Evolutionary conservation across 169 alveolate species (phyloP), one percentile per base, ranked within the genome.

Genomic region (Haemoproteus tartakovskyi): DNA sequence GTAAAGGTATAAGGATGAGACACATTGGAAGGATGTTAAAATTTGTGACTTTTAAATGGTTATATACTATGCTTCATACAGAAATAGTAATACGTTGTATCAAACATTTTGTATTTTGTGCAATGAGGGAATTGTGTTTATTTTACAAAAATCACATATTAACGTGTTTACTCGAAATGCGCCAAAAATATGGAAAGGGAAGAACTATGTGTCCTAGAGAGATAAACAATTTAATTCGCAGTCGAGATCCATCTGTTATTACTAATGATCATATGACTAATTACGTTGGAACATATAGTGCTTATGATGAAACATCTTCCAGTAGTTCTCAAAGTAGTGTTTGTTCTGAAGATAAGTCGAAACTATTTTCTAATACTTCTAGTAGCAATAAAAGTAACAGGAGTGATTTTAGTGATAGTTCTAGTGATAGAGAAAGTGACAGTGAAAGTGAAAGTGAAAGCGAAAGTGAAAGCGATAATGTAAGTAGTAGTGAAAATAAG

Each of bases 1-100:
- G 54, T 36, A 48, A 54, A 18, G 80, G 80, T 26, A 5, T 63
- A 48, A 63, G 40, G 51, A 63, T 63, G 62, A 63, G 21, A 9
- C 54, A 63, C n/a, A 36, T 63, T 4, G 80, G 80, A 12, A 26
- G 48, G 29, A 63, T 63, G 80, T 26, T 63, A 29, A 63, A 43
- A 8, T 63, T 37, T 37, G 63, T 63, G 4, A 48, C 64, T 0
- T 41, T 33, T 4, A 63, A 45, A 27, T 63, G 80, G 80, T 36
- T 63, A 33, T 43, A 63, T 41, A 43, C 47, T 33, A 63, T 63
- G 52, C 12, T 63, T 14, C 2, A 11, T 33, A 48, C 33, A 33
- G 80, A 63, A 21, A 48, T 63, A 48, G 19, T 63, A 22, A 63
- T 63, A 12, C 80, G 80, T 14, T 63, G 80, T 18, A 36, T 63